These are phyloP conservation scores for Fusarium tanahbumbuense DNA, from an alignment of 2,329 filamentous ascomycete genomes.

Conservation along the genomic window DNA sequence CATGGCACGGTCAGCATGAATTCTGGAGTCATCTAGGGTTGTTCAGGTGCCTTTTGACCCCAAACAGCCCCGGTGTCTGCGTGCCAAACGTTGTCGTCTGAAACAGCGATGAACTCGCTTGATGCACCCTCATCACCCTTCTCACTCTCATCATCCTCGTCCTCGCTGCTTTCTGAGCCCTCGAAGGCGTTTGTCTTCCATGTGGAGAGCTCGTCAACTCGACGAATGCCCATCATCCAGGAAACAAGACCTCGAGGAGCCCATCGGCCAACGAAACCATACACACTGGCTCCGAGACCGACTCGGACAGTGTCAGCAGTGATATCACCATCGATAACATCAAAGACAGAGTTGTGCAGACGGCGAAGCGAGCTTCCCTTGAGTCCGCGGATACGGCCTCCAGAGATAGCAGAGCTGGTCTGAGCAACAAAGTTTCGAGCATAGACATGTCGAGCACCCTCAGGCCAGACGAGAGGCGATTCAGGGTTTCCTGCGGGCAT, in stretches of 20 bases:
- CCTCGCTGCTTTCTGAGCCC: slow-evolving; percentile 52
- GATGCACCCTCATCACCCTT: slow-evolving; percentile 43
- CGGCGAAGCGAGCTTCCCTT: slow-evolving; percentile 79
- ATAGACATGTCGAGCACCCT: slow-evolving; percentile 69
- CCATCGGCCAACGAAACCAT: slow-evolving; percentile 86
- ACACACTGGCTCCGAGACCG: slow-evolving; percentile 84
- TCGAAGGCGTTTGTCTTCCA: slow-evolving; percentile 62
- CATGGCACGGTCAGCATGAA: slow-evolving; percentile 24
- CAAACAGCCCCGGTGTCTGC: slow-evolving; percentile 59
- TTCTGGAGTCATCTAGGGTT: slow-evolving; percentile 33
- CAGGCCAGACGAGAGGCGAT: slow-evolving; percentile 71
- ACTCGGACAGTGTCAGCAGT: slow-evolving; percentile 76
- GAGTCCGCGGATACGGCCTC: slow-evolving; percentile 67
- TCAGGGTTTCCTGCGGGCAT: slow-evolving; percentile 56
- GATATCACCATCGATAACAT: slow-evolving; percentile 78
- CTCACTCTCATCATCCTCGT: slow-evolving; percentile 53
- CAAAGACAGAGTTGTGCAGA: slow-evolving; percentile 89
- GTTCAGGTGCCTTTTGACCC: slow-evolving; percentile 50
- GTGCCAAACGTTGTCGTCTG: slow-evolving; percentile 56
- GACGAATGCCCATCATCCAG: slow-evolving; percentile 89
- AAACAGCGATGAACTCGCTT: slow-evolving; percentile 65
- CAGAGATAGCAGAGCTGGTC: slow-evolving; percentile 65
- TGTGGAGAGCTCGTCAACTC: slow-evolving; percentile 66
- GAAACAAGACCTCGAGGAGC: slow-evolving; percentile 81
- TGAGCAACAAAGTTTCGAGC: slow-evolving; percentile 70